These are phyloP conservation scores for Gossypium thurberi DNA, from an alignment of 345 rosid species.

Conservation along the genomic window DNA sequence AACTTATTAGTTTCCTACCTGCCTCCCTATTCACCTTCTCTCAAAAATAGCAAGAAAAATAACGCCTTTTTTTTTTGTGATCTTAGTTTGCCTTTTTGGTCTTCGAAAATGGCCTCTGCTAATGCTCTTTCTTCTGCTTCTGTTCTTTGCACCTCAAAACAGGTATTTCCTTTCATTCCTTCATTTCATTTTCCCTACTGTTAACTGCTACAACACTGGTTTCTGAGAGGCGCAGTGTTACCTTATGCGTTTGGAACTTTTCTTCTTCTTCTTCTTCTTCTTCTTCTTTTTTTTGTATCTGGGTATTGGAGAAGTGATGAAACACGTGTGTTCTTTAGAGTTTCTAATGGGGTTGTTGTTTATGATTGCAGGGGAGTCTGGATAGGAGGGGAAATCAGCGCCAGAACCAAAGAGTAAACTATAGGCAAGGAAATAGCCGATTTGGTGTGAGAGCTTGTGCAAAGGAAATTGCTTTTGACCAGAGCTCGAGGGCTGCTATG, in stretches of 20 bases:
- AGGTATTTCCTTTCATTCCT: conserved; percentile 31
- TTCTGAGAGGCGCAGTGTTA: neutral
- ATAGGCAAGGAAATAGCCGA: conserved; percentile 39
- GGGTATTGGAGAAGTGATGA: neutral
- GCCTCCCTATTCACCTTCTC: conserved; percentile 29
- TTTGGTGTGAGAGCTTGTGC: conserved; percentile 70
- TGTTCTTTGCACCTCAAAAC: conserved; percentile 59
- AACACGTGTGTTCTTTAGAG: neutral
- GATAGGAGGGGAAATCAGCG: conserved; percentile 45
- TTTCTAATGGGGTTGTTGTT: neutral
- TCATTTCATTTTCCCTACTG: neutral
- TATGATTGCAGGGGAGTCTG: conserved; percentile 35
- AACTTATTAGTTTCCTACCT: neutral
- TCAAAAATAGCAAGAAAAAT: neutral
- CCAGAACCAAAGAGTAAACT: conserved; percentile 47
- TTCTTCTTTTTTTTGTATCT: neutral
- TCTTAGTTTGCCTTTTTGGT: neutral
- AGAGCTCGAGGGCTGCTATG: conserved; percentile 67
- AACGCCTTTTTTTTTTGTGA: neutral
- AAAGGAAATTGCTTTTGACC: conserved; percentile 89
- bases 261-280: too few relatives aligned
- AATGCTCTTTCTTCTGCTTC: conserved; percentile 68
- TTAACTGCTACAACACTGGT: neutral
- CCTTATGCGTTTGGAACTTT: neutral
- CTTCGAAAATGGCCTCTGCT: conserved; percentile 57